phyloP scores from a whole-genome alignment of 192 early-diverging fungal species.

The Mortierella claussenii region DNA sequence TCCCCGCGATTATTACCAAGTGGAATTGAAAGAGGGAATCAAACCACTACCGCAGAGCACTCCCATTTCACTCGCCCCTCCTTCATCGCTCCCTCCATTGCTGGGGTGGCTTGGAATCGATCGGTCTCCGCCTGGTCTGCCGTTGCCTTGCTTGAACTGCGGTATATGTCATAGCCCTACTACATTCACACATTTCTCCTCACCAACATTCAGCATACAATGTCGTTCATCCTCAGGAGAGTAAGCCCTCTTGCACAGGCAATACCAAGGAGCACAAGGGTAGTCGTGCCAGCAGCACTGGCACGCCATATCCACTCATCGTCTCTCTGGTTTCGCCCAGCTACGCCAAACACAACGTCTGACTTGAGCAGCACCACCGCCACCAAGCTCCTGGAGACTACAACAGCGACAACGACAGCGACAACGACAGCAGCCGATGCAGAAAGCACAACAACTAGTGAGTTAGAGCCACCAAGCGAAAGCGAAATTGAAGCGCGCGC shows the following conservation, averaged over 20 bases:
- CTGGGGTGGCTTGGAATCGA: not conserved
- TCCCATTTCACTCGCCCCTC: constrained; percentile 5
- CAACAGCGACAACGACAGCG: no score
- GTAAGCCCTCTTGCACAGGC: constrained; percentile 12
- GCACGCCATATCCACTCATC: constrained; percentile 13
- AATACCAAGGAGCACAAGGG: constrained; percentile 12
- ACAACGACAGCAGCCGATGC: no score
- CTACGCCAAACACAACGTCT: not conserved
- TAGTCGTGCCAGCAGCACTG: not conserved
- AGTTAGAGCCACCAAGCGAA: constrained; percentile 20
- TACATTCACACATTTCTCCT: no score
- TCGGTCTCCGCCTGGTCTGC: no score
- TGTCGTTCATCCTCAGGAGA: constrained; percentile 12
- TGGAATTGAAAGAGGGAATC: constrained; percentile 43
- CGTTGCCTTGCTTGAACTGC: no score
- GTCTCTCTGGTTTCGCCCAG: not conserved
- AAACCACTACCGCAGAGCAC: not conserved
- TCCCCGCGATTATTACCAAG: constrained; percentile 51
- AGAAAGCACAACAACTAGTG: not conserved
- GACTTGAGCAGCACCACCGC: not conserved
- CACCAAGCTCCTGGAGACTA: not conserved
- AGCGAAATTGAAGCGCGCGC: constrained; percentile 24
- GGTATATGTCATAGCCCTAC: no score
- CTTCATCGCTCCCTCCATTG: not conserved
- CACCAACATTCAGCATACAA: no score